A percentile compares a stretch with the other conserved stretches of the same genome.
Evolutionary conservation across 768 basidiomycete genomes (phyloP).

Genomic region (Podaxis rugospora): DNA sequence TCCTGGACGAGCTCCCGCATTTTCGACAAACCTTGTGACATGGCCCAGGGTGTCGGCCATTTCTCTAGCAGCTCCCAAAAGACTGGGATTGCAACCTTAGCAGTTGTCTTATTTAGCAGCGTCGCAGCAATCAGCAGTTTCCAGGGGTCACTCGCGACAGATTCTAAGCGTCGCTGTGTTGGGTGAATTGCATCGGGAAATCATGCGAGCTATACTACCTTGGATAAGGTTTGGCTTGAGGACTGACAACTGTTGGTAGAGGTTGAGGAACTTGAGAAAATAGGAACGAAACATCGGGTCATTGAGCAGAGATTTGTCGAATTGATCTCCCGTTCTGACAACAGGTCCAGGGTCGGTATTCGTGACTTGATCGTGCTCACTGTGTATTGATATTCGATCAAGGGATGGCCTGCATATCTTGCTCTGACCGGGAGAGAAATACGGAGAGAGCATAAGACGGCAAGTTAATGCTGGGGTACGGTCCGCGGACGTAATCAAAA

Average conservation of each 20-base stretch:
- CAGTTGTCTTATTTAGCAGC: constrained; percentile 68
- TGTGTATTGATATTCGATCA: background rate
- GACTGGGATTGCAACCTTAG: constrained; percentile 58
- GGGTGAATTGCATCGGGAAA: background rate
- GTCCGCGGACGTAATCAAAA: background rate
- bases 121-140: constrained; percentile 63
- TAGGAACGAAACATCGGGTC: constrained; percentile 26
- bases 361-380: background rate
- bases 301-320: background rate
- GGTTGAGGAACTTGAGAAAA: constrained; percentile 18
- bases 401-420: background rate
- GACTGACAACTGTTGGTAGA: constrained; percentile 20
- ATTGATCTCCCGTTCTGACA: background rate
- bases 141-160: constrained; percentile 57
- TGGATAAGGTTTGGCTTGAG: constrained; percentile 36
- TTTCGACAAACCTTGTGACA: constrained; percentile 44
- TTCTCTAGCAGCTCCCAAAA: constrained; percentile 51
- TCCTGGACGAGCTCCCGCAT: background rate
- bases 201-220: constrained; percentile 21
- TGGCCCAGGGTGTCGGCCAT: constrained; percentile 55
- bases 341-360: background rate
- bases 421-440: background rate
- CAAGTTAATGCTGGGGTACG: background rate
- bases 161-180: constrained; percentile 31
- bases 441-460: background rate